Percentiles rank a stretch among this genome's conserved stretches.
Evolutionary conservation across 1,284 basidiomycete genomes (phyloP).

Genomic region (Leccinum huronense): DNA sequence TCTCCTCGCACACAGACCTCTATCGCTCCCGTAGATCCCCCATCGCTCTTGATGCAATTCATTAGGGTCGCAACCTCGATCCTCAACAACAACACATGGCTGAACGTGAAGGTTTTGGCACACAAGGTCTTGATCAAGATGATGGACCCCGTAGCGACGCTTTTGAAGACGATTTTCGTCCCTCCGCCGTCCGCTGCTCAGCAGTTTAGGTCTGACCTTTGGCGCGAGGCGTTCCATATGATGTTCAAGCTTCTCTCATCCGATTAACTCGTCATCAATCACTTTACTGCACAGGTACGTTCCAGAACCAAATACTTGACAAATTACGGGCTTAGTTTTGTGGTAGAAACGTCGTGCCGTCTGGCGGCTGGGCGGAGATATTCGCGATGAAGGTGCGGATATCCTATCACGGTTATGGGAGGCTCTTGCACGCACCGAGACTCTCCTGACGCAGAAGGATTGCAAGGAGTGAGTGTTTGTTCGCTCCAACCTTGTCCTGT

Average conservation of each 20-base stretch:
- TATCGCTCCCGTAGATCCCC: no score
- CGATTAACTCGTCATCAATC: constrained; percentile 90
- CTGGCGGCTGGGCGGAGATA: constrained; percentile 94
- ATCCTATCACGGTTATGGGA: constrained; percentile 87
- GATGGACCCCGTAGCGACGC: constrained; percentile 76
- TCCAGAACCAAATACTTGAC: not conserved
- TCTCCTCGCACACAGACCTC: no score
- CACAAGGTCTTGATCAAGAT: constrained; percentile 89
- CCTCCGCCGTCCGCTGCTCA: constrained; percentile 64
- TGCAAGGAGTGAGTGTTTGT: constrained; percentile 56
- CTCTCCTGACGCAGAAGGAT: constrained; percentile 49
- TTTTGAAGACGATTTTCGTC: constrained; percentile 82
- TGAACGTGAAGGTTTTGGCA: constrained; percentile 88
- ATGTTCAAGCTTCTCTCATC: constrained; percentile 85
- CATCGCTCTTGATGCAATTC: constrained; percentile 69
- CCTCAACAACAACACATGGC: constrained; percentile 86
- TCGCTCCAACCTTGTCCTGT: not conserved
- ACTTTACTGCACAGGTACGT: constrained; percentile 84
- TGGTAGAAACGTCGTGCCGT: constrained; percentile 87
- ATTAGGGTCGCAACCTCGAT: constrained; percentile 86
- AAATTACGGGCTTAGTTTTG: constrained; percentile 17
- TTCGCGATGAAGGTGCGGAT: constrained; percentile 89
- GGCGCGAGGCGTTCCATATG: constrained; percentile 82
- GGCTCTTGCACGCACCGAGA: constrained; percentile 76
- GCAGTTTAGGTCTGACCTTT: constrained; percentile 76